Percentiles rank a stretch among this genome's conserved stretches.
Evolutionary conservation across 2,329 filamentous ascomycete genomes (phyloP).

Genomic region (Bertia moriformis): DNA sequence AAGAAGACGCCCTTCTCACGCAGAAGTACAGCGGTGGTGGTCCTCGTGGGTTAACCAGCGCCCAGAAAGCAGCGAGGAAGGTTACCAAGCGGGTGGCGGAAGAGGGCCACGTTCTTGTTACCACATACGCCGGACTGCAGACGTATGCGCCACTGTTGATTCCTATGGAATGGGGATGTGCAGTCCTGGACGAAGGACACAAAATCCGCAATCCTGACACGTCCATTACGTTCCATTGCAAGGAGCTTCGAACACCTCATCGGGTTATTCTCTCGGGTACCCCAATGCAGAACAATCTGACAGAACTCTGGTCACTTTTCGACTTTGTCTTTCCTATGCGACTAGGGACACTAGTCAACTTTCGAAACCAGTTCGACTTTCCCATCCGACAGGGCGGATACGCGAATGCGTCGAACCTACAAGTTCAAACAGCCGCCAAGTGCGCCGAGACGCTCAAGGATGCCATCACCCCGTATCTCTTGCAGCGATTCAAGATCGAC

Average conservation of each 20-base stretch:
- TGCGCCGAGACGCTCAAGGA: constrained; percentile 90
- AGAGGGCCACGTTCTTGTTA: constrained; percentile 84
- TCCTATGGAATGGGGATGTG: constrained; percentile 79
- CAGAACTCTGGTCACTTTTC: constrained; percentile 91
- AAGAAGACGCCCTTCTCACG: constrained; percentile 33
- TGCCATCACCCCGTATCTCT: constrained; percentile 78
- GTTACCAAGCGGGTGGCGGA: constrained; percentile 71
- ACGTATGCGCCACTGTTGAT: constrained; percentile 75
- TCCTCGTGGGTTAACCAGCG: constrained; percentile 25
- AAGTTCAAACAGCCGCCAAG: constrained; percentile 86
- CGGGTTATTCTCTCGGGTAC: constrained; percentile 89
- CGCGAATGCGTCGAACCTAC: constrained; percentile 82
- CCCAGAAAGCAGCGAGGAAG: constrained; percentile 56
- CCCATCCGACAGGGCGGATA: constrained; percentile 90
- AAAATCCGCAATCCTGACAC: constrained; percentile 96
- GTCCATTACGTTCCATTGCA: constrained; percentile 86
- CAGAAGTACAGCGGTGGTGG: constrained; percentile 26
- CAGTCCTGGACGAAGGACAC: constrained; percentile 89
- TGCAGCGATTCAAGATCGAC: constrained; percentile 85
- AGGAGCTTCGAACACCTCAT: constrained; percentile 79
- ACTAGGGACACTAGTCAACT: constrained; percentile 78
- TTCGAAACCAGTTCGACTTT: constrained; percentile 81
- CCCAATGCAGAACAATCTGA: constrained; percentile 92
- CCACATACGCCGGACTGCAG: constrained; percentile 90
- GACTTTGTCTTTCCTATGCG: constrained; percentile 97